These are phyloP conservation scores for Inonotus obliquus DNA, from an alignment of 1,284 basidiomycete genomes.

Conservation along the genomic window DNA sequence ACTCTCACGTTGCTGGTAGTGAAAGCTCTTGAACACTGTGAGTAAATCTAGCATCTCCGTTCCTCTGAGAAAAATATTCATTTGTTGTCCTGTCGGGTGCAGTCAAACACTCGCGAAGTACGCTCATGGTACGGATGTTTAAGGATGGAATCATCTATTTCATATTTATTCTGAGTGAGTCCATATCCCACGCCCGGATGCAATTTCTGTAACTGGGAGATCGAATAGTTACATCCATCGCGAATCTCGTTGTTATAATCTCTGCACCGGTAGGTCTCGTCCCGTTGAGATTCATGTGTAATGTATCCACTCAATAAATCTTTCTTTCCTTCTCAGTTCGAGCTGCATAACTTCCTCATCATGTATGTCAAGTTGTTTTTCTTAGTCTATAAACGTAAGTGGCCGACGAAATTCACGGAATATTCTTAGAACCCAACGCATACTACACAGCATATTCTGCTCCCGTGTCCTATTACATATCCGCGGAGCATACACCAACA, in stretches of 20 bases:
- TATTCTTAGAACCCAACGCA: constrained; percentile 10
- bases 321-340: constrained; percentile 4
- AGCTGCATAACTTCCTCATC: constrained; percentile 15
- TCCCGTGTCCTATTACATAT: constrained; percentile 16
- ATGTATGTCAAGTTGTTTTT: constrained; percentile 2
- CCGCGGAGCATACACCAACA: constrained; percentile 17
- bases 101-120: constrained; percentile 12
- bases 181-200: background rate
- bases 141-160: constrained; percentile 17
- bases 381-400: background rate
- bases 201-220: background rate
- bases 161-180: constrained; percentile 12
- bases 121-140: constrained; percentile 16
- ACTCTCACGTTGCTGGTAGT: constrained; percentile 12
- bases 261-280: constrained; percentile 10
- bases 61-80: no score
- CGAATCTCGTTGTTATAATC: constrained; percentile 12
- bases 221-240: constrained; percentile 10
- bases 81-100: no score
- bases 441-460: constrained; percentile 17
- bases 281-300: background rate
- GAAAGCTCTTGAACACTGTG: constrained; percentile 15
- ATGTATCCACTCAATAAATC: background rate
- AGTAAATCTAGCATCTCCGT: no score
- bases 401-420: background rate